Evolutionary conservation across 768 basidiomycete species (phyloP).

Genomic region (Collybia mongolica): DNA sequence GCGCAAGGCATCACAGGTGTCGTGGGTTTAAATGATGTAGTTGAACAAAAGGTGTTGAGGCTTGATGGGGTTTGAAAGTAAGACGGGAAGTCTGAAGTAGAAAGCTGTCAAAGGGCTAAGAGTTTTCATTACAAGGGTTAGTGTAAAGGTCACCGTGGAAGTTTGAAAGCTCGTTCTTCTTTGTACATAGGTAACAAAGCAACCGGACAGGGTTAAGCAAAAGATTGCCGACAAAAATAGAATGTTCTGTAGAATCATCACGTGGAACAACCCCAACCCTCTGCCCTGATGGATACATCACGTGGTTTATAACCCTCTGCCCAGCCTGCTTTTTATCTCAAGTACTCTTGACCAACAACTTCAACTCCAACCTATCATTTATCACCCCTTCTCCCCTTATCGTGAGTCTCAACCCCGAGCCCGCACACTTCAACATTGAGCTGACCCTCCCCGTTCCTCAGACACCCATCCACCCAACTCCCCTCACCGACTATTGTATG

Average conservation of each 20-base stretch:
- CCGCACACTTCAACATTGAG: conserved; percentile 22
- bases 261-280: conserved; percentile 38
- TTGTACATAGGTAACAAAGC: neutral
- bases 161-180: neutral
- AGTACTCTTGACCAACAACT: conserved; percentile 45
- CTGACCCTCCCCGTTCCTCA: conserved; percentile 5
- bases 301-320: conserved; percentile 63
- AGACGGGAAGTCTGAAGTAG: no score
- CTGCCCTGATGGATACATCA: conserved; percentile 39
- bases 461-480: conserved; percentile 16
- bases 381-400: conserved; percentile 31
- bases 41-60: no score
- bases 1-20: no score
- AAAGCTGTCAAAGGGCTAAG: no score
- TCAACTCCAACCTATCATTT: conserved; percentile 37
- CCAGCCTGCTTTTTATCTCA: conserved; percentile 68
- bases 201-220: neutral
- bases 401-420: conserved; percentile 41
- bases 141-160: no score
- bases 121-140: no score
- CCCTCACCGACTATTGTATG: conserved; percentile 41
- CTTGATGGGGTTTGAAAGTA: no score
- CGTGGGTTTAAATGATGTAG: no score
- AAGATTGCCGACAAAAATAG: conserved; percentile 4
- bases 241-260: conserved; percentile 21